Base-by-base conservation (phyloP, 192 early-diverging fungal genomes). In the Coemansia sp. region DNA sequence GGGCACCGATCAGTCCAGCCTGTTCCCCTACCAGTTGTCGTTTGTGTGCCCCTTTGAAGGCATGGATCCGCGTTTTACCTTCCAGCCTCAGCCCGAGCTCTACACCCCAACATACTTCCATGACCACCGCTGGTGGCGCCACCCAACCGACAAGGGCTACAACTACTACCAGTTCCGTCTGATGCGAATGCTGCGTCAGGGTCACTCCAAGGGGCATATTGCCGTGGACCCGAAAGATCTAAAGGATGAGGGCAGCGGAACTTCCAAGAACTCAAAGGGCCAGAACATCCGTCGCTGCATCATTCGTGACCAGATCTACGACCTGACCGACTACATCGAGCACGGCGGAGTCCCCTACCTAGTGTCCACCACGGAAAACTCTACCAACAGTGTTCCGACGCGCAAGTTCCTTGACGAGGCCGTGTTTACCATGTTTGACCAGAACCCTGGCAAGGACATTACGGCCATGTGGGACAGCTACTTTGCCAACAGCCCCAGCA, bases 161-260 rank as follows among this genome's bases (percentile, higher is more conserved):
- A 89, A 88, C 74, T 98, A 87, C 86, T 90, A 87, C 63, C 88
- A 82, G 76, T 84, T 86, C 64, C 80, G 89, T 53, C 81, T 90
- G 76, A 74, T 82, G 69, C 76, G 84, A 59, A 79, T 87, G 61
- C 62, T 92, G 70, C 86, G 88, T 67, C 71, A 86, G 36, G 75
- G 85, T 21, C 86, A 90, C 78, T 70, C 88, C 67, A 84, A 90
- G 64, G 92, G 92, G 29, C 87, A 86, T 55, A 84, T 88, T 66
- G 92, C 87, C 0, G 86, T 83, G 45, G 82, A 85, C 27, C 87
- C 88, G 27, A 82, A 85, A 37, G 84, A 79, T 25, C 80, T 94
- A 17, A 65, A 75, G 29, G 84, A 75, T 27, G 79, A 89, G 65
- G 89, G 76, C 74, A 23, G 75, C 62, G 77, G 79, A 38, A 75